phyloP scores from a whole-genome alignment of 768 basidiomycete genomes.

The Termitomyces sp. region DNA sequence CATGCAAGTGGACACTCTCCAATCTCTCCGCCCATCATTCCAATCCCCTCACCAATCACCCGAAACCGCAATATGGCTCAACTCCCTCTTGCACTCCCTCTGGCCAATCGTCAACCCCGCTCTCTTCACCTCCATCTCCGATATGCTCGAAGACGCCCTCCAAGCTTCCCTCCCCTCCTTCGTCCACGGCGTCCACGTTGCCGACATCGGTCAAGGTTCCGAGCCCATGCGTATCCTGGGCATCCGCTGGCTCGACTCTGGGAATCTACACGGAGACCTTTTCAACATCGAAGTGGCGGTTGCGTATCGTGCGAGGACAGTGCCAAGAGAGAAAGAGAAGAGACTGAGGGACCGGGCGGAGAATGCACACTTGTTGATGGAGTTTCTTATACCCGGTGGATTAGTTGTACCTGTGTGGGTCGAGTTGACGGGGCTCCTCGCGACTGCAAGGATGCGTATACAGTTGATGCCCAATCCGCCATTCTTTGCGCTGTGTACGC shows the following conservation, averaged over 20 bases:
- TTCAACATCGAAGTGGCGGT: conserved; percentile 71
- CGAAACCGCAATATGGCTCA: conserved; percentile 56
- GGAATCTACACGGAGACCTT: conserved; percentile 38
- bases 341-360: conserved; percentile 39
- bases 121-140: conserved; percentile 51
- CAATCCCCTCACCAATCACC: conserved; percentile 14
- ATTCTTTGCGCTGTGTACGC: conserved; percentile 41
- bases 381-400: conserved; percentile 55
- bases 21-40: not conserved
- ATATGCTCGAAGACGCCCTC: conserved; percentile 62
- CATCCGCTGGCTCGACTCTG: conserved; percentile 47
- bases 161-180: conserved; percentile 49
- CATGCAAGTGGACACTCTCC: not conserved
- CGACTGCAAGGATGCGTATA: conserved; percentile 60
- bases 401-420: conserved; percentile 64
- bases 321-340: conserved; percentile 29
- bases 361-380: conserved; percentile 63
- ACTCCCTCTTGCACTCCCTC: conserved; percentile 52
- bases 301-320: conserved; percentile 56
- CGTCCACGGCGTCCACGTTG: conserved; percentile 61
- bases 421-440: conserved; percentile 63
- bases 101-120: conserved; percentile 78
- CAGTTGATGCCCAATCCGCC: conserved; percentile 74
- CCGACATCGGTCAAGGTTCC: conserved; percentile 65
- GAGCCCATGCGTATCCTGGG: conserved; percentile 69